These are phyloP conservation scores for Pichia inconspicua DNA, from an alignment of 1,139 yeast species.

Conservation along the genomic window DNA sequence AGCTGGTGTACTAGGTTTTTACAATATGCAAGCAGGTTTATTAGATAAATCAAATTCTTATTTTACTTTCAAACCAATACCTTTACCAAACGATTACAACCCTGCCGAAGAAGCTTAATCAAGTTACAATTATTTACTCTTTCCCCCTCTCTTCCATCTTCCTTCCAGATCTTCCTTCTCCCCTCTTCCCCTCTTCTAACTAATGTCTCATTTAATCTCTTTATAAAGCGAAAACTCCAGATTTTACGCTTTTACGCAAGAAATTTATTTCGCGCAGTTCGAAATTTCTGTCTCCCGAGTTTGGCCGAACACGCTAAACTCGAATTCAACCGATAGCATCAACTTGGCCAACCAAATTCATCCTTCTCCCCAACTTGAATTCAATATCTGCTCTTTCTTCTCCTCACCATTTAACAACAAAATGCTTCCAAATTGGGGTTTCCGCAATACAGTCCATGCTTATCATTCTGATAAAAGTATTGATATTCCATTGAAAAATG, in stretches of 20 bases:
- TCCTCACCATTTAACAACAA: neutral
- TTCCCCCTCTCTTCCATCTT: neutral
- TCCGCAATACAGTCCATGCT: constrained; percentile 35
- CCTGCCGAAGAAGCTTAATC: constrained; percentile 15
- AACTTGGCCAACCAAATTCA: neutral
- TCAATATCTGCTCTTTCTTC: neutral
- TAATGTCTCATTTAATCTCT: neutral
- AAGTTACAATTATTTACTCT: neutral
- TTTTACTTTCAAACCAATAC: constrained; percentile 31
- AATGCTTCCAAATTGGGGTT: constrained; percentile 29
- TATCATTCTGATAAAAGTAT: constrained; percentile 32
- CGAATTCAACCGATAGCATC: neutral
- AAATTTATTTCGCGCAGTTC: too few species aligned
- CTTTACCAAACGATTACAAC: constrained; percentile 29
- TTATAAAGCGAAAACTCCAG: neutral
- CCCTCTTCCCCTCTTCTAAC: neutral
- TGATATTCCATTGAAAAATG: constrained; percentile 22
- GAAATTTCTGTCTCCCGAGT: too few species aligned
- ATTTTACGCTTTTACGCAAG: too few species aligned
- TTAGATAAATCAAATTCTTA: constrained; percentile 35
- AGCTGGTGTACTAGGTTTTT: constrained; percentile 56
- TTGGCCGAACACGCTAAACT: too few species aligned
- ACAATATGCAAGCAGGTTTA: constrained; percentile 40
- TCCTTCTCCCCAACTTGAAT: neutral
- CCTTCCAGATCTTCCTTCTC: neutral